phyloP scores from a whole-genome alignment of 2,329 filamentous ascomycete genomes.

The Colletotrichum sp. region DNA sequence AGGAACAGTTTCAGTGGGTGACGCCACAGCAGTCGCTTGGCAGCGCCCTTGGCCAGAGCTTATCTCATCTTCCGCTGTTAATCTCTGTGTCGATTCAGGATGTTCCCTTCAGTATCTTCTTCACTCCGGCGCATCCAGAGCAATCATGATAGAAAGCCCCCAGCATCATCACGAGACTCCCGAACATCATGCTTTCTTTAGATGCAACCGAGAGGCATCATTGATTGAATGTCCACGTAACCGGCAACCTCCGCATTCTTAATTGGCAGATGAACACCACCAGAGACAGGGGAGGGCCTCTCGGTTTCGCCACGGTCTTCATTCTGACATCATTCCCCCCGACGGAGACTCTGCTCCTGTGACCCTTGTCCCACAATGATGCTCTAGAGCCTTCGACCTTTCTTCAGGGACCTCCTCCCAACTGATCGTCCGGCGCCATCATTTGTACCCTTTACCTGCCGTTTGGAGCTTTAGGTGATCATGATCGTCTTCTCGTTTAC shows the following conservation, averaged over 20 bases:
- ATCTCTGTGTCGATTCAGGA: background rate
- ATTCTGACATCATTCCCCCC: conserved; percentile 13
- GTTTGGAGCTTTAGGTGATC: background rate
- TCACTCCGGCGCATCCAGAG: background rate
- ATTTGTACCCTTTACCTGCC: background rate
- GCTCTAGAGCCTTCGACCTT: background rate
- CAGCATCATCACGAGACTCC: background rate
- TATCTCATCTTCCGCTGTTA: background rate
- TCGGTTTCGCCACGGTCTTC: conserved; percentile 8
- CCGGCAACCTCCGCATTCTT: background rate
- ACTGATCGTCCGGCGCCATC: background rate
- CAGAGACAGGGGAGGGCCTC: background rate
- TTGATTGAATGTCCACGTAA: background rate
- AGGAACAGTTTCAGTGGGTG: background rate
- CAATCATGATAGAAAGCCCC: background rate
- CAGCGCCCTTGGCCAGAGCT: background rate
- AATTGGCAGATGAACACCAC: background rate
- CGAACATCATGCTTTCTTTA: background rate
- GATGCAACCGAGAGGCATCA: background rate
- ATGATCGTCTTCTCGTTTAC: background rate
- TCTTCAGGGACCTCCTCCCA: background rate
- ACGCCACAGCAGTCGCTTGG: background rate
- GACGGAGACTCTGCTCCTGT: background rate
- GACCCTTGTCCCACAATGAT: background rate
- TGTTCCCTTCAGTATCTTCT: background rate